Percentiles rank a stretch among this genome's conserved stretches.
These are phyloP conservation scores for Vitis hybrid DNA, from an alignment of 177 flowering plant genomes.

Conservation along the genomic window DNA sequence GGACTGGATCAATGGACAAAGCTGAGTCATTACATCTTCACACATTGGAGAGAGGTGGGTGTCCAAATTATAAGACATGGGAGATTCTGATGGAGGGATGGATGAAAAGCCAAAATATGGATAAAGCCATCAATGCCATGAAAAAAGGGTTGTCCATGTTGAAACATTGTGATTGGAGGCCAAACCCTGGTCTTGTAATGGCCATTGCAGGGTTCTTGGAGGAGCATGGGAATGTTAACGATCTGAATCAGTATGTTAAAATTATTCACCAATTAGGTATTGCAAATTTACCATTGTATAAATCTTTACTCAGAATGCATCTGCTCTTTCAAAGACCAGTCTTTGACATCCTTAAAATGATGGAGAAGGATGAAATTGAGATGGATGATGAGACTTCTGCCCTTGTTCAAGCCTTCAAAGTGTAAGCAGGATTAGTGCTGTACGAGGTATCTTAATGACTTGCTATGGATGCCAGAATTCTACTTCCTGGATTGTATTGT, in stretches of 20 bases:
- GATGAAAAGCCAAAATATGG: conserved; percentile 47
- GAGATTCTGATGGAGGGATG: conserved; percentile 70
- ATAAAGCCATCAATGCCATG: conserved; percentile 52
- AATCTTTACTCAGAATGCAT: conserved; percentile 42
- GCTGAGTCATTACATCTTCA: conserved; percentile 48
- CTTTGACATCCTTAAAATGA: conserved; percentile 40
- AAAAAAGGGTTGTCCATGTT: conserved; percentile 40
- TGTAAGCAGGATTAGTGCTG: background rate
- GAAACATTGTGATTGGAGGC: conserved; percentile 46
- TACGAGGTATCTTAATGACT: background rate
- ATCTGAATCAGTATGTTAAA: conserved; percentile 28
- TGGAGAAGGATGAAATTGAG: conserved; percentile 39
- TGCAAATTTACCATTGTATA: conserved; percentile 41
- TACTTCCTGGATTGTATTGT: too few relatives aligned
- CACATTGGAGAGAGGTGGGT: conserved; percentile 51
- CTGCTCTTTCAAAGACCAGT: conserved; percentile 25
- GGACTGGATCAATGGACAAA: conserved; percentile 46
- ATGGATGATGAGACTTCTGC: conserved; percentile 40
- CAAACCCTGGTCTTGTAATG: conserved; percentile 26
- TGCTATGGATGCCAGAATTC: too few relatives aligned
- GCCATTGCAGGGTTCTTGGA: conserved; percentile 43
- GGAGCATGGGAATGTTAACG: conserved; percentile 33
- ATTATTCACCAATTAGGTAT: conserved; percentile 31
- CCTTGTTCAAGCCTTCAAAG: conserved; percentile 12
- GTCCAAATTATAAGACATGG: conserved; percentile 67